Percentiles rank a stretch among this genome's conserved stretches.
phyloP scores from a whole-genome alignment of 2,329 filamentous ascomycete genomes.

The Penicillium sp. region DNA sequence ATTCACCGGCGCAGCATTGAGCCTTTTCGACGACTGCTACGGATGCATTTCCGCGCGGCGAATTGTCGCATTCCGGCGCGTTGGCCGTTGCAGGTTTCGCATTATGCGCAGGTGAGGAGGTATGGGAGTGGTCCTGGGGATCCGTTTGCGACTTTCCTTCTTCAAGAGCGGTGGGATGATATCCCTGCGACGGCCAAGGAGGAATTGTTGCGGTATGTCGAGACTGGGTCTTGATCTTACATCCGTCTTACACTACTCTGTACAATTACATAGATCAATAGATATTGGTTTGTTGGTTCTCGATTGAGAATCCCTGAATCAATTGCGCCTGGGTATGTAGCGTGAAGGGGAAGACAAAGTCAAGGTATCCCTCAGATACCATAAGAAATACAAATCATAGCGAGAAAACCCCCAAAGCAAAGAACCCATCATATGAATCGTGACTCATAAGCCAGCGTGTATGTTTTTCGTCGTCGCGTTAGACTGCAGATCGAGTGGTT shows the following conservation, averaged over 20 bases:
- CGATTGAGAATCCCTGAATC: neutral
- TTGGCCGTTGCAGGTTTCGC: slow-evolving; percentile 33
- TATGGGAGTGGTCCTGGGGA: slow-evolving; percentile 27
- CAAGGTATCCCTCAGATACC: neutral
- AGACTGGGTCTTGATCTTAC: neutral
- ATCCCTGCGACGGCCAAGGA: slow-evolving; percentile 25
- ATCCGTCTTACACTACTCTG: neutral
- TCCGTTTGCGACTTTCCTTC: slow-evolving; percentile 33
- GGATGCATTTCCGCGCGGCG: slow-evolving; percentile 28
- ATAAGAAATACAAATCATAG: neutral
- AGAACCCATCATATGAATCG: slow-evolving; percentile 1
- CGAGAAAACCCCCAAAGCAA: neutral
- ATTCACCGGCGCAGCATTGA: slow-evolving; percentile 33
- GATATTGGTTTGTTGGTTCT: neutral
- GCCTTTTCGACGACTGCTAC: slow-evolving; percentile 31
- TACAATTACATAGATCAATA: neutral
- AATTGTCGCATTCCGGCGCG: slow-evolving; percentile 29
- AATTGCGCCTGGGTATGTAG: slow-evolving; percentile 14
- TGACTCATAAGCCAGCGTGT: neutral
- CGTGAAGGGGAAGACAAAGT: neutral
- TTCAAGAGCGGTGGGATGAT: slow-evolving; percentile 31
- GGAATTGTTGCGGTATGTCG: slow-evolving; percentile 21
- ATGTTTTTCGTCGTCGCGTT: neutral
- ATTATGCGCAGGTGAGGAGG: slow-evolving; percentile 31
- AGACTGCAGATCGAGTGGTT: slow-evolving; percentile 23